These are phyloP conservation scores for Rosa chinensis DNA, from an alignment of 306 rosid genomes.

Conservation along the genomic window DNA sequence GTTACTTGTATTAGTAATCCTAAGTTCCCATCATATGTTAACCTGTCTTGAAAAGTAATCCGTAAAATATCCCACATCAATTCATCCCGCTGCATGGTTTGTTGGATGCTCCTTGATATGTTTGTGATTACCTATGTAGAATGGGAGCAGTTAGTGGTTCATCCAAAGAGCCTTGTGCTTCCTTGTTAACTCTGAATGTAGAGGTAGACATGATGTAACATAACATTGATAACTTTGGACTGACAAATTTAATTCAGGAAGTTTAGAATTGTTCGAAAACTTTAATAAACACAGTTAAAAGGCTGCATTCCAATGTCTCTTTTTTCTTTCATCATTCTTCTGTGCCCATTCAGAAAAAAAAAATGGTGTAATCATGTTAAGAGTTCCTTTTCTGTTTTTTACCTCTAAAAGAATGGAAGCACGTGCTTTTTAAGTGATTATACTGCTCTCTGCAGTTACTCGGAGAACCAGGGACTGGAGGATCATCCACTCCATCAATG, in stretches of 20 bases:
- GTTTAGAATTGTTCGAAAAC: neutral
- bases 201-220: neutral
- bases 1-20: neutral
- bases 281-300: neutral
- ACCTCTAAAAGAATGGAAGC: conserved; percentile 12
- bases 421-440: conserved; percentile 19
- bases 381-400: neutral
- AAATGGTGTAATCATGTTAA: neutral
- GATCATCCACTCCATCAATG: conserved; percentile 98
- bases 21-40: neutral
- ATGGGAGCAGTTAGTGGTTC: neutral
- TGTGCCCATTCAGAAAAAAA: neutral
- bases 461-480: conserved; percentile 98
- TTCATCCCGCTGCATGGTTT: neutral
- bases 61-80: neutral
- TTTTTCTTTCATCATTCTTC: neutral
- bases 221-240: neutral
- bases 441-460: conserved; percentile 57
- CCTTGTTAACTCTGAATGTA: neutral
- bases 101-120: neutral
- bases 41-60: neutral
- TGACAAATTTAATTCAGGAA: neutral
- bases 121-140: neutral
- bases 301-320: neutral
- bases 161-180: neutral